Evolutionary conservation across 805 yeast genomes (phyloP), one percentile per base, ranked within the genome.

Genomic region (Schwanniomyces sp.): DNA sequence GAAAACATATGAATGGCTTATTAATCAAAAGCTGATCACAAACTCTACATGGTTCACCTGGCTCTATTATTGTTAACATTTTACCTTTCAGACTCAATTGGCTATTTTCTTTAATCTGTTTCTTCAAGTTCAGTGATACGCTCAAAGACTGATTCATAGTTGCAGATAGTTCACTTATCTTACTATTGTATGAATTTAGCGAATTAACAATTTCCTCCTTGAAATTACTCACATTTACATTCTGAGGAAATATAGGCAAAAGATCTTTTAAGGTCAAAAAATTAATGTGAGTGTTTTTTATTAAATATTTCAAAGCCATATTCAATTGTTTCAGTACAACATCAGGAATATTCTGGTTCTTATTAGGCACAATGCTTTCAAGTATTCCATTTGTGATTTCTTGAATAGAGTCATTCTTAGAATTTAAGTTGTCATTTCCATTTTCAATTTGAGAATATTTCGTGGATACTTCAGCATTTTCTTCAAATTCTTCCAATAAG

Each of bases 241-340:
- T 82, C 55, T 90, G 91, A 0, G 97, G 96, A 53, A 94, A 85
- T 28, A 89, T 69, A 1, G 95, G 95, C 43, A 94, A 67, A 36
- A 94, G 60, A 57, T 94, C 98, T 52, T 88, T 91, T 39, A 94
- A 83, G 3, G 84, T 78, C 17, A 88, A 61, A 2, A 56, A 45
- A 17, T 54, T 59, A 10, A 55, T 53, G 26, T 61, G 57, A 24
- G 49, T 52, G 16, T 66, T 51, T 17, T 58, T 58, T 11, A 73
- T 55, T 10, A 73, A 57, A 45, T 70, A 70, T 41, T 56, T 59
- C 29, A 73, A 49, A 2, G 61, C 62, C 38, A 50, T 45, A 45
- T 67, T 67, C 30, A 69, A 48, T 14, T 52, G 50, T 10, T 47
- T 40, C 52, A 44, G 56, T 4, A 34, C 29, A 16, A 8, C 34